Evolutionary conservation across 2,329 filamentous ascomycete species (phyloP), one percentile per base, ranked within the genome.

Genomic region (Allantophomopsis cytisporea): DNA sequence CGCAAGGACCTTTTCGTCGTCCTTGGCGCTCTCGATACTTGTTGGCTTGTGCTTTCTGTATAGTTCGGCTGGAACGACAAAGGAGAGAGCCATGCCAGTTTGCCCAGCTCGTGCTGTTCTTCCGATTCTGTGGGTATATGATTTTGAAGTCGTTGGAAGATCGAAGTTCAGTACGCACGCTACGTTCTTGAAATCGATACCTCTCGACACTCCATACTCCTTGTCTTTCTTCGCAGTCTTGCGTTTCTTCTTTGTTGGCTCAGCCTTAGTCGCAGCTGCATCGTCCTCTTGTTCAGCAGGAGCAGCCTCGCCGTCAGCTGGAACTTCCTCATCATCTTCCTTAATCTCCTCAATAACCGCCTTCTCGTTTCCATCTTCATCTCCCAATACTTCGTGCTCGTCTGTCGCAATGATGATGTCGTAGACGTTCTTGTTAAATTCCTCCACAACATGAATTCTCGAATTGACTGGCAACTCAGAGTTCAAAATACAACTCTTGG

Each of bases 401-500:
- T 98, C 91, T 1, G 86, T 88, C 1, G 91, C 91, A 51, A 98
- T 94, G 49, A 98, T 88, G 45, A 96, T 95, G 52, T 98, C 89
- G 68, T 98, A 98, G 6, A 96, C 79, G 39, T 85, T 84, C 60
- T 84, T 83, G 65, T 96, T 98, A 63, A 98, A 98, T 58, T 96
- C 87, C 52, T 96, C 83, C 2, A 98, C 89, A 2, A 94, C 87
- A 56, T 98, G 89, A 31, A 95, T 77, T 43, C 91, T 73, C 1
- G 84, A 91, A 54, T 95, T 95, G 47, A 96, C 80, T 0, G 91
- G 91, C 30, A 98, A 63, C 55, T 98, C 89, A 1, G 86, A 91
- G 62, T 98, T 98, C 32, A 98, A 65, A 20, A 95, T 84, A 60
- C 85, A 94, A 52, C 84, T 89, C 56, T 86, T 82, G 55, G 95